Percentiles rank a stretch among this genome's conserved stretches.
Conservation (phyloP, 2,329 filamentous ascomycete genomes). For the Neonectria coccinea region DNA sequence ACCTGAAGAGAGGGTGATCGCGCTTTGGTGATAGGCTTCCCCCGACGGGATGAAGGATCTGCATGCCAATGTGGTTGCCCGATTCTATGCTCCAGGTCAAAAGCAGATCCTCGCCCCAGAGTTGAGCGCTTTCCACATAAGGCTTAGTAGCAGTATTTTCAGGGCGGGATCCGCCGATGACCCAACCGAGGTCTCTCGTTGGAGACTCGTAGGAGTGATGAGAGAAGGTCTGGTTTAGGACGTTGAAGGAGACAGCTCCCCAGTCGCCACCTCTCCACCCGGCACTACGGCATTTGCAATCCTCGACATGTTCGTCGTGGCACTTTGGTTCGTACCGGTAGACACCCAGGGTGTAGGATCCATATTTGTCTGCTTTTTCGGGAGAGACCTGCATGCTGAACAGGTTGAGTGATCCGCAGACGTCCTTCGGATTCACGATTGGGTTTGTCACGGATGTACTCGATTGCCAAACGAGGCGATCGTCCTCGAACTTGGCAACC, state of each 20-base stretch:
- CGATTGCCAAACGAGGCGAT: constrained; percentile 15
- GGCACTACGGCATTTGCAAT: constrained; percentile 13
- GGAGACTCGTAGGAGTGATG: constrained; percentile 26
- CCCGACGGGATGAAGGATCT: constrained; percentile 20
- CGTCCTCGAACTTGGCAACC: constrained; percentile 32
- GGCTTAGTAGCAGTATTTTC: too few relatives aligned
- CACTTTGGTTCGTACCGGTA: constrained; percentile 4
- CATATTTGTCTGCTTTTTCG: constrained; percentile 31
- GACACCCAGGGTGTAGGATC: constrained; percentile 33
- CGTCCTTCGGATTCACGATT: not conserved
- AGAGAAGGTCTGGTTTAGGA: constrained; percentile 30
- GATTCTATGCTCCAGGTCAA: constrained; percentile 3
- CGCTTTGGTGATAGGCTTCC: not conserved
- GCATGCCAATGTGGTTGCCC: constrained; percentile 4
- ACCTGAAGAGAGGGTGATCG: not conserved
- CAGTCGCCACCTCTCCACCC: constrained; percentile 26
- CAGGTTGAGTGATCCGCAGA: constrained; percentile 11
- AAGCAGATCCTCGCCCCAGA: constrained; percentile 36
- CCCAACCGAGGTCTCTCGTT: not conserved
- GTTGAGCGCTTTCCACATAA: too few relatives aligned
- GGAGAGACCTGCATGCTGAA: constrained; percentile 10
- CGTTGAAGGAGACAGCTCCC: constrained; percentile 36
- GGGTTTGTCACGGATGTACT: constrained; percentile 30
- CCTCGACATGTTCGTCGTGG: too few relatives aligned
- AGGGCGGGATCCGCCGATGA: too few relatives aligned